phyloP scores from a whole-genome alignment of 2,329 filamentous ascomycete species.

The Geosmithia flava region DNA sequence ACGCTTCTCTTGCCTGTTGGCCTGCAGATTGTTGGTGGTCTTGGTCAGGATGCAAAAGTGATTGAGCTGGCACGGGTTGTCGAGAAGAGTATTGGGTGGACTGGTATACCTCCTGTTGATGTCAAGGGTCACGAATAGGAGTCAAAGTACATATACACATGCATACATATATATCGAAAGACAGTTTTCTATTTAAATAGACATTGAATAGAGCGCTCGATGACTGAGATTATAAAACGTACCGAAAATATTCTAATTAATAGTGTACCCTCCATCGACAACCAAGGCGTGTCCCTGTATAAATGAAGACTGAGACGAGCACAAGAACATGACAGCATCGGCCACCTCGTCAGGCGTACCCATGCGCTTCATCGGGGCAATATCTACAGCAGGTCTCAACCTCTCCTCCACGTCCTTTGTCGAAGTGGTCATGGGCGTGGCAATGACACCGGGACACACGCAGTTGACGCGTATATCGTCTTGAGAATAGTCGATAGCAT shows the following conservation, averaged over 20 bases:
- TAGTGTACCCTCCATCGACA: conserved; percentile 40
- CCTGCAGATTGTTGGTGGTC: conserved; percentile 40
- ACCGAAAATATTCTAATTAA: conserved; percentile 16
- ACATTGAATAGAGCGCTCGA: no score
- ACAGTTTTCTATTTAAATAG: no score
- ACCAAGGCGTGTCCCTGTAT: conserved; percentile 38
- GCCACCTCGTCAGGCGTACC: conserved; percentile 35
- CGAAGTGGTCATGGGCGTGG: conserved; percentile 31
- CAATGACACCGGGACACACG: conserved; percentile 27
- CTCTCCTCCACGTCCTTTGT: conserved; percentile 22
- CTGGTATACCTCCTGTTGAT: not conserved
- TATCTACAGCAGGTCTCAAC: conserved; percentile 27
- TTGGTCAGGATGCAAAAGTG: conserved; percentile 36
- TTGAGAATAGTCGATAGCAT: conserved; percentile 43
- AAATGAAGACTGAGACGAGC: conserved; percentile 34
- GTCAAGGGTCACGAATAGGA: not conserved
- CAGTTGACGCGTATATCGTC: conserved; percentile 24
- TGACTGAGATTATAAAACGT: no score
- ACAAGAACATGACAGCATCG: conserved; percentile 34
- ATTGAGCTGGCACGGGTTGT: conserved; percentile 30
- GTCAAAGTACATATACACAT: no score
- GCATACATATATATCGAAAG: no score
- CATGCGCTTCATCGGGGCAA: conserved; percentile 38
- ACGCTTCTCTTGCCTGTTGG: conserved; percentile 32
- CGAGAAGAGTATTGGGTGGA: conserved; percentile 17